These are phyloP conservation scores for Daldinia concentrica DNA, from an alignment of 495 filamentous ascomycete genomes.

Conservation along the genomic window DNA sequence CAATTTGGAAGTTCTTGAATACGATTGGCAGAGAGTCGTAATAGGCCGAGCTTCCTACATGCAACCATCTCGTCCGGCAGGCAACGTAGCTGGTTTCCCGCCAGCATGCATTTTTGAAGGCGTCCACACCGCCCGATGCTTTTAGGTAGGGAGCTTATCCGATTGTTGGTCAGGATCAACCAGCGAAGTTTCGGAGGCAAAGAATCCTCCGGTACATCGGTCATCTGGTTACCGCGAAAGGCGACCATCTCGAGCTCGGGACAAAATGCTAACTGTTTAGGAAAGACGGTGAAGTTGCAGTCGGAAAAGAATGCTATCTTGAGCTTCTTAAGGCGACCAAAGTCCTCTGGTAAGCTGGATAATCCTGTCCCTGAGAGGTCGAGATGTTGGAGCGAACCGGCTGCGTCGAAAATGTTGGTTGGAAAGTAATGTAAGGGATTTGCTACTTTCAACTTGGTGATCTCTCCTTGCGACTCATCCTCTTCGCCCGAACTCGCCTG, in stretches of 20 bases:
- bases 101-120: slow-evolving; percentile 56
- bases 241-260: slow-evolving; percentile 56
- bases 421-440: slow-evolving; percentile 51
- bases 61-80: slow-evolving; percentile 52
- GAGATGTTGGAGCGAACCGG: slow-evolving; percentile 53
- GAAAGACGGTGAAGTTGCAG: slow-evolving; percentile 57
- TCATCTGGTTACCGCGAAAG: slow-evolving; percentile 58
- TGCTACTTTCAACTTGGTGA: slow-evolving; percentile 51
- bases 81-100: slow-evolving; percentile 50
- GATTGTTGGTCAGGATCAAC: slow-evolving; percentile 58
- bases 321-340: slow-evolving; percentile 53
- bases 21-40: slow-evolving; percentile 54
- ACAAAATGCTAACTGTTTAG: slow-evolving; percentile 51
- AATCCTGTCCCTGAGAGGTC: slow-evolving; percentile 58
- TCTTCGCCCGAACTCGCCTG: not conserved
- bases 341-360: slow-evolving; percentile 50
- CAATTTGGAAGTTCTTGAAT: slow-evolving; percentile 50
- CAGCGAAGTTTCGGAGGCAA: slow-evolving; percentile 53
- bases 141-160: slow-evolving; percentile 47
- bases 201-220: slow-evolving; percentile 51
- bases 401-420: slow-evolving; percentile 51
- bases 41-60: slow-evolving; percentile 53
- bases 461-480: slow-evolving; percentile 10
- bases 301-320: slow-evolving; percentile 56
- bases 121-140: slow-evolving; percentile 52